Base-by-base conservation (phyloP, 2,329 filamentous ascomycete genomes). In the Sordariomycetes sp. region DNA sequence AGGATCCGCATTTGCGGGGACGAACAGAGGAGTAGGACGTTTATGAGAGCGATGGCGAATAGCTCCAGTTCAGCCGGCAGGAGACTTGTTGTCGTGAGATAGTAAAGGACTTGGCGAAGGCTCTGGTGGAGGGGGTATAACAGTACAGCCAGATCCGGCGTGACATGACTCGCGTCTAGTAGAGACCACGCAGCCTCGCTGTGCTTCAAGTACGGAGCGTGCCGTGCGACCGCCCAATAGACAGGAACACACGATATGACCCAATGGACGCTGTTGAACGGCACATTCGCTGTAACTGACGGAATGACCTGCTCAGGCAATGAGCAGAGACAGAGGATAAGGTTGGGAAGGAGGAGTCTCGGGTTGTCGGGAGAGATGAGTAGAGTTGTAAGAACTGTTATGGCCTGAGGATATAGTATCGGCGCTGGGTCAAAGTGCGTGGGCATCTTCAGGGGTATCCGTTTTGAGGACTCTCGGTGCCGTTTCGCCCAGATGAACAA, bases 401-500 rank as follows among this genome's bases (percentile, higher is more conserved):
- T 76, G 2, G 85, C 71, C 6, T 86, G 79, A 20, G 92, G 92
- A 67, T 96, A 97, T 58, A 96, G 70, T n/a, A 96, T 76, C 12
- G 91, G 89, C 7, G 92, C 92, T 2, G 90, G 91, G 65, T 97
- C 92, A 69, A 96, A 95, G n/a, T 81, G 78, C 3, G 82, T 73
- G 0, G 90, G 90, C 42, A 96, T 74, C 34, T 67, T 66, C 39
- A 85, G 64, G 1, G 74, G 72, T 34, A 75, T 62, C 59, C 61
- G 63, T 32, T 61, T 68, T n/a, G 69, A 68, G 2, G 75, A 69
- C 4, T 62, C 67, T 20, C 69, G 67, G 25, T 70, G 69, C 22
- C 66, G 66, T 58, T 76, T 74, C 1, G 73, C 70, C 75, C 79
- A 79, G 20, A 70, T 62, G 6, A 76, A 64, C n/a, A 86, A 69